Conservation (phyloP, 2,329 filamentous ascomycete species). For the Hyphodiscus sp. region DNA sequence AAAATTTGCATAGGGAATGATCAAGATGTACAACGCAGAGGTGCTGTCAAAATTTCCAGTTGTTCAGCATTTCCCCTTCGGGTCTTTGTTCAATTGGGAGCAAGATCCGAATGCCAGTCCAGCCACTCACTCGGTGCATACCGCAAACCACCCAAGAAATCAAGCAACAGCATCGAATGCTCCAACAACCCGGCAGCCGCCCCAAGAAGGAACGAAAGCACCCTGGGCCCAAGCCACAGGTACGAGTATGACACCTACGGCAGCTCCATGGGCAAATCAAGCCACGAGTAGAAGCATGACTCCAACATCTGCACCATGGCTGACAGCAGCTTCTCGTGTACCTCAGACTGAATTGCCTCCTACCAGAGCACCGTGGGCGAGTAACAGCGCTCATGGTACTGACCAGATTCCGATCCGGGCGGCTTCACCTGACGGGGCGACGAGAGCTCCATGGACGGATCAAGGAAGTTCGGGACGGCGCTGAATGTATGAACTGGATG, state of each 20-base stretch:
- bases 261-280: constrained; percentile 24
- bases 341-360: constrained; percentile 27
- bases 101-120: constrained; percentile 52
- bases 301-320: constrained; percentile 19
- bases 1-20: constrained; percentile 62
- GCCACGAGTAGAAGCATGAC: constrained; percentile 12
- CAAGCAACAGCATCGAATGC: constrained; percentile 8
- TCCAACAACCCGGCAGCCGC: constrained; percentile 13
- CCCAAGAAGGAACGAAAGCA: constrained; percentile 23
- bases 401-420: neutral
- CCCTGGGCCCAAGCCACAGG: constrained; percentile 20
- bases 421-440: constrained; percentile 21
- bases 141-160: constrained; percentile 45
- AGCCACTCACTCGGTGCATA: constrained; percentile 48
- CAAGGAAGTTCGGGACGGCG: neutral
- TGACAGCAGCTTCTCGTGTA: constrained; percentile 17
- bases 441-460: constrained; percentile 34
- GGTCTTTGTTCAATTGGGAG: constrained; percentile 74
- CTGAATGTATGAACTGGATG: neutral
- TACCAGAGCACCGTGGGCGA: constrained; percentile 21
- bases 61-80: constrained; percentile 91
- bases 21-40: constrained; percentile 99
- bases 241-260: constrained; percentile 13
- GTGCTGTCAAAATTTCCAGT: constrained; percentile 96
- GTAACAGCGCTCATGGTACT: neutral